Conservation (phyloP, 192 early-diverging fungal species). For the Linnemannia hyalina region DNA sequence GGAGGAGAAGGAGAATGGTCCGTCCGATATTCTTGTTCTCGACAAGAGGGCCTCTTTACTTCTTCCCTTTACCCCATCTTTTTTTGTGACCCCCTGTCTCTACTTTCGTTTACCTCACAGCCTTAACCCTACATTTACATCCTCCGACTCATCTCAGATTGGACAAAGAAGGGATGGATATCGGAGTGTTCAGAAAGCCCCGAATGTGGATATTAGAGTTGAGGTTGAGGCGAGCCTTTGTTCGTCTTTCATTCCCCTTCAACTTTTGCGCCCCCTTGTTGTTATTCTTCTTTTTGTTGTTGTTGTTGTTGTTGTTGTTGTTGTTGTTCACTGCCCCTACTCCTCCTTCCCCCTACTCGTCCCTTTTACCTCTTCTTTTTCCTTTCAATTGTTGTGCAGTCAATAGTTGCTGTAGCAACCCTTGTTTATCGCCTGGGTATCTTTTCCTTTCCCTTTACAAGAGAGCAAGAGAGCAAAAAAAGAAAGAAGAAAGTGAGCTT, state of each 20-base stretch:
- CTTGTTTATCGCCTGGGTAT: background rate
- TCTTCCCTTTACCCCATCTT: background rate
- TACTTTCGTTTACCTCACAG: background rate
- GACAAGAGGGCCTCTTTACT: background rate
- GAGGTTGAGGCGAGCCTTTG: background rate
- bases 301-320: too few relatives aligned
- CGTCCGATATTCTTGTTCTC: background rate
- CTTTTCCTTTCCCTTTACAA: too few relatives aligned
- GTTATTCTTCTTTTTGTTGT: too few relatives aligned
- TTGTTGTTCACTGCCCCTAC: background rate
- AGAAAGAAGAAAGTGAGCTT: conserved; percentile 22
- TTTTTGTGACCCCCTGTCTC: background rate
- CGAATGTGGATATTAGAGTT: background rate
- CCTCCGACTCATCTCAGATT: background rate
- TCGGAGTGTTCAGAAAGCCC: background rate
- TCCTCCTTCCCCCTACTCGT: background rate
- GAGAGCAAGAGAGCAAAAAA: background rate
- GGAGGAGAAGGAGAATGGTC: background rate
- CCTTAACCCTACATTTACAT: background rate
- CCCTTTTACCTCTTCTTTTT: too few relatives aligned
- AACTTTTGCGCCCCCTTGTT: background rate
- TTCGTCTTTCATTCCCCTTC: background rate
- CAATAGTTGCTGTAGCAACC: too few relatives aligned
- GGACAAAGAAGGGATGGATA: background rate
- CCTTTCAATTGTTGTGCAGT: too few relatives aligned